Conservation (phyloP, 2,329 filamentous ascomycete genomes). For the Stachybotrys chartarum region DNA sequence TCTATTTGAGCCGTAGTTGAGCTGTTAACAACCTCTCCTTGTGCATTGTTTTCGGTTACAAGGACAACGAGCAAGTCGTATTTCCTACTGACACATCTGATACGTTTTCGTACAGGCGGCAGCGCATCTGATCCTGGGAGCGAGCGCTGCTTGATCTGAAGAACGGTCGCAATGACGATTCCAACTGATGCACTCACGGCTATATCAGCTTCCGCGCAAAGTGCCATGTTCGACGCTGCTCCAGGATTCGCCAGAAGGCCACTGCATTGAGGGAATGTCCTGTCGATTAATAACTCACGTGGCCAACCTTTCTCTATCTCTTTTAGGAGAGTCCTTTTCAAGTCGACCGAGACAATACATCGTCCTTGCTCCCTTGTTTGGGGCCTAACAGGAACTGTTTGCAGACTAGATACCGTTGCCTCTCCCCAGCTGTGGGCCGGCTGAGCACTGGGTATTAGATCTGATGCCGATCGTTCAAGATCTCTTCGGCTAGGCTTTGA, state of each 20-base stretch:
- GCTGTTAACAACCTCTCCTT: conserved; percentile 32
- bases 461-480: no score
- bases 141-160: conserved; percentile 64
- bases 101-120: conserved; percentile 45
- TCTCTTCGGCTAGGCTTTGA: no score
- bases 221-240: background rate
- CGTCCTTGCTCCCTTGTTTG: conserved; percentile 4
- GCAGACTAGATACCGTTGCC: no score
- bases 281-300: conserved; percentile 47
- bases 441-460: no score
- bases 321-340: conserved; percentile 41
- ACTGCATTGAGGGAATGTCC: conserved; percentile 42
- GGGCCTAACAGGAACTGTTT: no score
- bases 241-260: background rate
- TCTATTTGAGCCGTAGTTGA: conserved; percentile 32
- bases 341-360: conserved; percentile 44
- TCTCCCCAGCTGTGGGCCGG: background rate
- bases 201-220: conserved; percentile 62
- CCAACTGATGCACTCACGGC: conserved; percentile 62
- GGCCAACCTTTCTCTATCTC: conserved; percentile 42
- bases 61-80: conserved; percentile 66
- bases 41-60: conserved; percentile 46
- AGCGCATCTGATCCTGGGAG: conserved; percentile 43
- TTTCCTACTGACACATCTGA: conserved; percentile 44
- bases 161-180: conserved; percentile 62